Base-by-base conservation (phyloP, 202 grass and related monocot species). In the Zoysia matrella region DNA sequence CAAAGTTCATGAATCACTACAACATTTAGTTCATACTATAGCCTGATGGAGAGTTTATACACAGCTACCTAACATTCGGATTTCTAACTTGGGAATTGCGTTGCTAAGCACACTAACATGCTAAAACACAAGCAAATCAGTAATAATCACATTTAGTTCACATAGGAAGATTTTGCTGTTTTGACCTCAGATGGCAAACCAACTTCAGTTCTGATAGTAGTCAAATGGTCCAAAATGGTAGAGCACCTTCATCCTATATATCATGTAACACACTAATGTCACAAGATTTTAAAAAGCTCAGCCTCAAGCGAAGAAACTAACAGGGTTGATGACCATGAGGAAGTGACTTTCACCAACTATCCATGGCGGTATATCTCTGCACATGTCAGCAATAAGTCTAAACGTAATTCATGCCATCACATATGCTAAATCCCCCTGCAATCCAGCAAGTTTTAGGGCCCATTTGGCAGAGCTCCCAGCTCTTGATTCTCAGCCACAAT, bases 211-310 rank as follows among this genome's bases (percentile, higher is more conserved):
- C 42, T n/a, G 3, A 39, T 4, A 49, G 41, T 0, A 60, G 69
- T 79, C 47, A 84, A 79, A 74, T 52, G 54, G 52, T 64, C 54
- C 50, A 47, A 63, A 11, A 36, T 64, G 65, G 71, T 65, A 75
- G 22, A 60, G 43, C 11, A 79, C 7, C 3, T 63, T 46, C 1
- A 2, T 22, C 69, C 12, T 11, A 73, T 74, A 9, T 30, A 30
- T 30, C 22, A 69, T 36, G n/a, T 16, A 61, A 18, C 14, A 47
- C 16, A 58, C 8, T 56, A 9, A 22, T 3, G 0, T 79, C 62
- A 12, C 2, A 16, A 49, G 41, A 73, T 43, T 14, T 5, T 11
- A 22, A 56, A 72, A 72, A 1, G 2, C 42, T 40, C 2, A 18
- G 60, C 22, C 9, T 5, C 39, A 51, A 22, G 10, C 47, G 52